A percentile compares a stretch with the other conserved stretches of the same genome.
Conservation (phyloP, 1,284 basidiomycete species). For the Rhodofomes roseus region DNA sequence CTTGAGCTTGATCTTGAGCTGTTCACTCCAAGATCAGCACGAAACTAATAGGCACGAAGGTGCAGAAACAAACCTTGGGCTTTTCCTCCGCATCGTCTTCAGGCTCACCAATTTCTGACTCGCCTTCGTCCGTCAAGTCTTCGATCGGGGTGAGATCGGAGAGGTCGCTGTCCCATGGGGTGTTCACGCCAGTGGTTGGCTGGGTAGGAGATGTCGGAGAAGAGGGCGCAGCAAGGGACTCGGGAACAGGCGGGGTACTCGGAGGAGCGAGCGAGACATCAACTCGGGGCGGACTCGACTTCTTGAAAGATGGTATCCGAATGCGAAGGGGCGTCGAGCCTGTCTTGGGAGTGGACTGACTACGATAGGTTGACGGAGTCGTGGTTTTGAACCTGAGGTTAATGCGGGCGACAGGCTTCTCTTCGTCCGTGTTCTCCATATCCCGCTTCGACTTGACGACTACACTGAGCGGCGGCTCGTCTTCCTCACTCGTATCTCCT, state of each 20-base stretch:
- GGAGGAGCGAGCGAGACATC: neutral
- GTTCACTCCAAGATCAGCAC: neutral
- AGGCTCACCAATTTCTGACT: constrained; percentile 15
- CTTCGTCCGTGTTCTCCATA: neutral
- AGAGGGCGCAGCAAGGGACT: neutral
- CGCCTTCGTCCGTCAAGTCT: constrained; percentile 16
- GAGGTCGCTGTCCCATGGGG: constrained; percentile 18
- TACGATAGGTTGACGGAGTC: neutral
- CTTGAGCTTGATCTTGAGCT: constrained; percentile 6
- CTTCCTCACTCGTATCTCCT: neutral
- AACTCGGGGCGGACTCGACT: neutral
- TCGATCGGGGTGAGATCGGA: constrained; percentile 23
- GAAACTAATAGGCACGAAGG: neutral
- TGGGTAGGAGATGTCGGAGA: neutral
- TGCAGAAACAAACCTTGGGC: neutral
- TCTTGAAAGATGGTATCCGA: neutral
- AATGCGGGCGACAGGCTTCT: neutral
- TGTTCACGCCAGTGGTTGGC: neutral
- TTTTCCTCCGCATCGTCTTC: constrained; percentile 7
- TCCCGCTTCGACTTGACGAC: neutral
- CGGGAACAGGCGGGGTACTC: neutral
- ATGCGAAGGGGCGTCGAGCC: neutral
- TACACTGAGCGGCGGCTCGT: neutral
- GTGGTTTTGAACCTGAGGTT: neutral
- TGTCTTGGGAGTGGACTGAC: too few species aligned